A percentile compares a stretch with the other conserved stretches of the same genome.
phyloP scores from a whole-genome alignment of 2,329 filamentous ascomycete genomes.

The Colletotrichum sp. region DNA sequence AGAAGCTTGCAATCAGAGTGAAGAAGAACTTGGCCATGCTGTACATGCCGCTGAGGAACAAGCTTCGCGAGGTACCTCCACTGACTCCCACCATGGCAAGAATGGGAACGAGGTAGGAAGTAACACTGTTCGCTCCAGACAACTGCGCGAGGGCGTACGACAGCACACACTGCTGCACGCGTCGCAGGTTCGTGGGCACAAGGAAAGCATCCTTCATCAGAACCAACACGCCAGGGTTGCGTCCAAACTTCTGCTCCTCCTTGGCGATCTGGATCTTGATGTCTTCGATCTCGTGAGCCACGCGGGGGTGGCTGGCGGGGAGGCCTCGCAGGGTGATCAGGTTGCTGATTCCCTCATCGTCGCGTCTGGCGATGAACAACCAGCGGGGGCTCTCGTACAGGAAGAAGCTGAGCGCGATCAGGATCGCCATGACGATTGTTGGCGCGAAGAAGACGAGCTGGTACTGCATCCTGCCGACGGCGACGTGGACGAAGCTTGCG shows the following conservation, averaged over 20 bases:
- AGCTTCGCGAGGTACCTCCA: slow-evolving; percentile 30
- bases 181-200: slow-evolving; percentile 40
- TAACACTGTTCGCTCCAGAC: slow-evolving; percentile 48
- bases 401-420: slow-evolving; percentile 32
- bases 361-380: slow-evolving; percentile 35
- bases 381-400: slow-evolving; percentile 42
- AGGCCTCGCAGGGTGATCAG: slow-evolving; percentile 28
- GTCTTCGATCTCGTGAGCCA: slow-evolving; percentile 30
- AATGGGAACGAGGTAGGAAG: slow-evolving; percentile 47
- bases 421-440: slow-evolving; percentile 29
- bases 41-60: slow-evolving; percentile 49
- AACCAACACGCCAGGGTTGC: slow-evolving; percentile 22
- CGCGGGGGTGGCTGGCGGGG: slow-evolving; percentile 27
- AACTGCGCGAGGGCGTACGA: slow-evolving; percentile 46
- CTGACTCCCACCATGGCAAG: slow-evolving; percentile 39
- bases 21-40: slow-evolving; percentile 47
- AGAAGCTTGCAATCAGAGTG: slow-evolving; percentile 44
- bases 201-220: slow-evolving; percentile 40
- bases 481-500: slow-evolving; percentile 35
- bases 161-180: slow-evolving; percentile 41
- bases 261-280: slow-evolving; percentile 32
- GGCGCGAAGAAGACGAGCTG: slow-evolving; percentile 27
- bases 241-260: slow-evolving; percentile 17
- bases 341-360: slow-evolving; percentile 26
- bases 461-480: slow-evolving; percentile 28